phyloP scores from a whole-genome alignment of 83 land plant species.

The Picea abies region DNA sequence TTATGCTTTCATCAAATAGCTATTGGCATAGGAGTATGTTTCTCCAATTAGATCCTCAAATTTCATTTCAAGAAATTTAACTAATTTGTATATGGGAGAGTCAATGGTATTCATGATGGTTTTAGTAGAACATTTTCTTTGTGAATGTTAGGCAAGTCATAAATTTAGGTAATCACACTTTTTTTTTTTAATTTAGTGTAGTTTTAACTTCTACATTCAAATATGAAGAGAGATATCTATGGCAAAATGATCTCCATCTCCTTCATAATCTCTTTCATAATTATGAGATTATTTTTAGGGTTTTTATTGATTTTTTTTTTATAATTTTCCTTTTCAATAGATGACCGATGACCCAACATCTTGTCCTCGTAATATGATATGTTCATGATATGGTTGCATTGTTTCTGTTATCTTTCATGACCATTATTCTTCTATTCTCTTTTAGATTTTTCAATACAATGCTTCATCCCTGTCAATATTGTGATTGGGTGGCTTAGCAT shows the following conservation, averaged over 20 bases:
- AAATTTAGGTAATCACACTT: neutral
- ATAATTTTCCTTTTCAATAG: neutral
- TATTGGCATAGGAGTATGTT: neutral
- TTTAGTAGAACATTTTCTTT: neutral
- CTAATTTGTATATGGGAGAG: neutral
- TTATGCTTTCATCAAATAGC: neutral
- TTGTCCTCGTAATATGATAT: no score
- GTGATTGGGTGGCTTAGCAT: no score
- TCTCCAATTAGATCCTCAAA: neutral
- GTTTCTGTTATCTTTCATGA: no score
- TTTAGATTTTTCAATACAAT: no score
- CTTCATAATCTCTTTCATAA: neutral
- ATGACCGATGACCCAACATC: no score
- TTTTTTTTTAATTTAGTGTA: neutral
- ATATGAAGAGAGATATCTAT: neutral
- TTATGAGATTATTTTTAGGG: neutral
- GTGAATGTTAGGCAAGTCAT: neutral
- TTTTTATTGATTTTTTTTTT: neutral
- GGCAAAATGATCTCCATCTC: neutral
- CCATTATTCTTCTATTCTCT: no score
- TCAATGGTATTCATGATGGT: neutral
- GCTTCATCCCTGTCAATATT: no score
- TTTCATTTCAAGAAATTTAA: neutral
- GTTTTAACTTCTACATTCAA: neutral
- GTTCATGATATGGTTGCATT: no score